Percentiles rank a stretch among this genome's conserved stretches.
Evolutionary conservation across 2,329 filamentous ascomycete genomes (phyloP).

Genomic region (Xylariaceae sp.): DNA sequence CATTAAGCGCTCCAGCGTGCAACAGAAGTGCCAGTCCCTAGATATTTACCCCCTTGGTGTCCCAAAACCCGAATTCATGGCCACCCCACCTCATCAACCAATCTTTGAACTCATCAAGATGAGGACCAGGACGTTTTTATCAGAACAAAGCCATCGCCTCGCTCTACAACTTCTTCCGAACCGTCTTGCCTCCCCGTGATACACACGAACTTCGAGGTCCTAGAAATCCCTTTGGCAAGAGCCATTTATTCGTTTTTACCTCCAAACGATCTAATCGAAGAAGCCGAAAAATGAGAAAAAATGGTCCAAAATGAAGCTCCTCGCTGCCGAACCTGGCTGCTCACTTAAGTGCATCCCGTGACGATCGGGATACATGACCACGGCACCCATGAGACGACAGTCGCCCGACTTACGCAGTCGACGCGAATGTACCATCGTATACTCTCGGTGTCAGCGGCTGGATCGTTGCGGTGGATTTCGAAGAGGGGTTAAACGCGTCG

Average conservation of each 20-base stretch:
- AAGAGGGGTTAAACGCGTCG: conserved; percentile 27
- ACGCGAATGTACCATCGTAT: conserved; percentile 18
- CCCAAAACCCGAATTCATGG: too few species aligned
- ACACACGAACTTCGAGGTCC: conserved; percentile 29
- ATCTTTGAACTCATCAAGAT: conserved; percentile 1
- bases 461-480: conserved; percentile 22
- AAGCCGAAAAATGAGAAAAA: background rate
- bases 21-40: too few species aligned
- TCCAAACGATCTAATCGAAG: background rate
- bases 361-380: conserved; percentile 17
- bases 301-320: background rate
- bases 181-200: conserved; percentile 20
- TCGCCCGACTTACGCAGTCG: conserved; percentile 27
- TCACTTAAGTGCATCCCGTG: conserved; percentile 32
- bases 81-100: too few species aligned
- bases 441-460: background rate
- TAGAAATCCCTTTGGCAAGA: too few species aligned
- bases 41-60: too few species aligned
- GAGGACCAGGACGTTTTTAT: conserved; percentile 4
- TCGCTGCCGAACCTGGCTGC: conserved; percentile 29
- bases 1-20: too few species aligned
- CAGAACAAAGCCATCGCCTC: conserved; percentile 28
- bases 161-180: conserved; percentile 29
- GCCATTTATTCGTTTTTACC: too few species aligned
- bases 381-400: conserved; percentile 24